Base-by-base conservation (phyloP, 305 asterid species). In the Solanum hybrid region DNA sequence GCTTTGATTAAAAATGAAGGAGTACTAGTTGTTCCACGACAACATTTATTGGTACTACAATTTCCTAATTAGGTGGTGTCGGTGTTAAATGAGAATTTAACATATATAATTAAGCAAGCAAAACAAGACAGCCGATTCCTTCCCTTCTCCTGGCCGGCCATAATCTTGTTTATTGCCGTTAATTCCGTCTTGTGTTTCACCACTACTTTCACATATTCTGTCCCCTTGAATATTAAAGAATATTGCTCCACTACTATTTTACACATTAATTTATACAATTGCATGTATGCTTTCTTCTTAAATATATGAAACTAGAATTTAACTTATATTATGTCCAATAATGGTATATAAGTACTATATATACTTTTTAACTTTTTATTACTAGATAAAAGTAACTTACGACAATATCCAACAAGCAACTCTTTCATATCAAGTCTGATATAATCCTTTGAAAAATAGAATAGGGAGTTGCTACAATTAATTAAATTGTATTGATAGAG, bases 111-210 rank as follows among this genome's bases (percentile, higher is more conserved):
- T 56, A 56, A 56, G 69, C 69, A 56, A 17, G 69, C 69, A 56
- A 56, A 56, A 56, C 69, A 56, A 56, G 69, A 56, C 69, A 56
- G n/a, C 69, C 4, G 69, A 56, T 56, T 17, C 24, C 4, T 51
- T 51, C n/a, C 69, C 69, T 56, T 17, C 10, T 56, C 80, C 75
- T 13, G 2, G 69, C 17, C 9, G 79, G 32, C 90, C 86, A 81
- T 40, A 32, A 24, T 90, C 90, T 87, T 71, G 73, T 78, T 90
- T 88, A 42, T 86, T 64, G 91, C 89, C 93, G 88, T 87, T 89
- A 89, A 89, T 80, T 82, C 72, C 73, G 93, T 89, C 72, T 85
- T 29, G 13, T 92, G 94, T 88, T 91, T 85, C 24, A 27, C 71
- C 26, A 13, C 4, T 42, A 69, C 76, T 71, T 64, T 29, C 35